phyloP scores from a whole-genome alignment of 768 basidiomycete genomes.

The Boletus rubescentipes region DNA sequence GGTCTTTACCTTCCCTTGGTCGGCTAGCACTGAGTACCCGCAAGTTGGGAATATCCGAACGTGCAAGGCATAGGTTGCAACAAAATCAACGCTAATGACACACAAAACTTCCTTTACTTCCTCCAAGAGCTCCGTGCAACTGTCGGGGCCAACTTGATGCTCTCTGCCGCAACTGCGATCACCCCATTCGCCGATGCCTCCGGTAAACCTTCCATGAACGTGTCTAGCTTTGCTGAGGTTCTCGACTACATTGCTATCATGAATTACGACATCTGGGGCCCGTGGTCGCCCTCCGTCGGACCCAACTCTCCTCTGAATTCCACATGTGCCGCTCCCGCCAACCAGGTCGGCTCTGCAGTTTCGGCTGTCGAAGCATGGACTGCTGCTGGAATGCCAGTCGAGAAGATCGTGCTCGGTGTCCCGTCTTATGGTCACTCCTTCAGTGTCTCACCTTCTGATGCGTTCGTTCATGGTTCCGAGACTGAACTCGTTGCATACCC shows the following conservation, averaged over 20 bases:
- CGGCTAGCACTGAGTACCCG: constrained; percentile 13
- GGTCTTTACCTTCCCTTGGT: neutral
- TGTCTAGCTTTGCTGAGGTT: constrained; percentile 66
- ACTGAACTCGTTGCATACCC: constrained; percentile 48
- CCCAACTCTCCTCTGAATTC: constrained; percentile 82
- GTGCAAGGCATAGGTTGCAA: constrained; percentile 70
- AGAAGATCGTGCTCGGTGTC: constrained; percentile 75
- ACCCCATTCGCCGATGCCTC: constrained; percentile 61
- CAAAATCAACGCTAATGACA: constrained; percentile 51
- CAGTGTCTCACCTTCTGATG: constrained; percentile 37
- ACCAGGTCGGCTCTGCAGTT: constrained; percentile 71
- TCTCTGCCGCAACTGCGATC: constrained; percentile 67
- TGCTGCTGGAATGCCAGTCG: constrained; percentile 66
- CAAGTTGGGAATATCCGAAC: constrained; percentile 86
- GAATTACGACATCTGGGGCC: constrained; percentile 64
- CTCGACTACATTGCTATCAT: constrained; percentile 68
- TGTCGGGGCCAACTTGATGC: constrained; percentile 50
- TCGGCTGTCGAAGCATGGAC: constrained; percentile 73
- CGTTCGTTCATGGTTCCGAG: constrained; percentile 34
- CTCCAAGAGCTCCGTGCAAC: constrained; percentile 63
- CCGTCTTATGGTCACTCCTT: constrained; percentile 81
- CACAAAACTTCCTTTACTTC: constrained; percentile 75
- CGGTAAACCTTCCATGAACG: constrained; percentile 62
- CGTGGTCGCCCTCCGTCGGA: constrained; percentile 54
- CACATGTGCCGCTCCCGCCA: constrained; percentile 56